These are phyloP conservation scores for Zarea fungicola DNA, from an alignment of 2,329 filamentous ascomycete species.

Conservation along the genomic window DNA sequence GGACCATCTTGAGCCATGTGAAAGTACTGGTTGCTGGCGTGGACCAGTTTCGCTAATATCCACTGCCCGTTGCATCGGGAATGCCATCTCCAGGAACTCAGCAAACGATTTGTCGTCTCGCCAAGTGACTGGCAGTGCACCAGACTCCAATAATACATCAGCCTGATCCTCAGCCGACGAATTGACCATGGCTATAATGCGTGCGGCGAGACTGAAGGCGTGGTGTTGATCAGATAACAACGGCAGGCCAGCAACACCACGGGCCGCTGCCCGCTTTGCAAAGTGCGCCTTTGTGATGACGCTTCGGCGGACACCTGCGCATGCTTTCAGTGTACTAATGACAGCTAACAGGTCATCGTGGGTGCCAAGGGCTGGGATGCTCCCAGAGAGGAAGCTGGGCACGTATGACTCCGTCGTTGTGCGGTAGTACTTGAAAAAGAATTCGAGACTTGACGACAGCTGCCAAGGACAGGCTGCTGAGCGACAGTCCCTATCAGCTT, in stretches of 20 bases:
- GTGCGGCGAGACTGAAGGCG: constrained; percentile 9
- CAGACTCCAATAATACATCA: constrained; percentile 9
- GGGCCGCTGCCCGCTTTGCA: neutral
- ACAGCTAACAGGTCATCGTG: constrained; percentile 9
- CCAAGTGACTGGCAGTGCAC: constrained; percentile 6
- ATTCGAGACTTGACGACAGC: neutral
- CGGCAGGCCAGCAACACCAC: neutral
- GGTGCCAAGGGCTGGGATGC: neutral
- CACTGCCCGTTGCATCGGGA: neutral
- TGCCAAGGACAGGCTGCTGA: constrained; percentile 3
- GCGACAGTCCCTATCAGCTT: neutral
- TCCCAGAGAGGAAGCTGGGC: no score
- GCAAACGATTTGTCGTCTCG: constrained; percentile 1
- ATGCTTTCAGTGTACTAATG: neutral
- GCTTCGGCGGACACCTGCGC: neutral
- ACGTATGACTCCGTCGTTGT: constrained; percentile 3
- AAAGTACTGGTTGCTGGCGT: neutral
- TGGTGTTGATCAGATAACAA: constrained; percentile 10
- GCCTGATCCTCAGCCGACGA: constrained; percentile 9
- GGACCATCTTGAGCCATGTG: neutral
- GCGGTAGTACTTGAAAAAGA: constrained; percentile 13
- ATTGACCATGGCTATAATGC: constrained; percentile 11
- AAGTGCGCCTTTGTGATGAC: neutral
- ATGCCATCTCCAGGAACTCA: neutral
- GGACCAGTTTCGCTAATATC: neutral